phyloP scores from a whole-genome alignment of 371 early-diverging fungal species.

The Lichtheimia corymbifera region DNA sequence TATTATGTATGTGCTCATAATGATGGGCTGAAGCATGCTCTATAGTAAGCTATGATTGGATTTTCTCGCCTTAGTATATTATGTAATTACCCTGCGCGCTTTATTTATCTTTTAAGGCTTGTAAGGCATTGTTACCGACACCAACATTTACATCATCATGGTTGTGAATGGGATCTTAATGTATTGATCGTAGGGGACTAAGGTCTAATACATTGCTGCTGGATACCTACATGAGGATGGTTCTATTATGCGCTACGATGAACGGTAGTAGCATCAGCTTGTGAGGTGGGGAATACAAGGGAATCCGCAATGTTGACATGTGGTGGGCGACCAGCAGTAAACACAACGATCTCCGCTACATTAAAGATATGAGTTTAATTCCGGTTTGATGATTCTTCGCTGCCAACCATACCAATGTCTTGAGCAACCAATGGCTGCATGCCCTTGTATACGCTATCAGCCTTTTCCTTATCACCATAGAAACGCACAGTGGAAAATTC shows the following conservation, averaged over 20 bases:
- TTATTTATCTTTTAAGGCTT: too few relatives aligned
- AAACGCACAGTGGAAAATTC: slow-evolving; percentile 90
- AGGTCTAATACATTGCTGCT: too few relatives aligned
- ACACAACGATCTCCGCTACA: slow-evolving; percentile 78
- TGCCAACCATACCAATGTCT: slow-evolving; percentile 59
- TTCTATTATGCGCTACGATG: slow-evolving; percentile 9
- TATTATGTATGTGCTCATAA: too few relatives aligned
- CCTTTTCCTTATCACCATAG: slow-evolving; percentile 78
- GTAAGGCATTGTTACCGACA: too few relatives aligned
- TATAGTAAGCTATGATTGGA: too few relatives aligned
- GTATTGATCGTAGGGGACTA: too few relatives aligned
- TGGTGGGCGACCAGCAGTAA: slow-evolving; percentile 78
- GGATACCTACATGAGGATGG: too few relatives aligned
- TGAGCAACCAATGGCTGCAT: slow-evolving; percentile 70
- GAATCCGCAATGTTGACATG: slow-evolving; percentile 87
- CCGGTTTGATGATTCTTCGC: not conserved
- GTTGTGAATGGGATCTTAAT: too few relatives aligned
- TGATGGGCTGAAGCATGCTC: too few relatives aligned
- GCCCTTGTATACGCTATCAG: slow-evolving; percentile 81
- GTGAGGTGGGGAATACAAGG: slow-evolving; percentile 73
- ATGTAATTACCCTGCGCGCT: too few relatives aligned
- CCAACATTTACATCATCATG: too few relatives aligned
- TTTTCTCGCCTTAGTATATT: too few relatives aligned
- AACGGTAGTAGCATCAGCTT: slow-evolving; percentile 65
- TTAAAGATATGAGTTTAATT: not conserved